Percentiles rank a stretch among this genome's conserved stretches.
These are phyloP conservation scores for Areca catechu DNA, from an alignment of 176 grass and related monocot genomes.

Conservation along the genomic window DNA sequence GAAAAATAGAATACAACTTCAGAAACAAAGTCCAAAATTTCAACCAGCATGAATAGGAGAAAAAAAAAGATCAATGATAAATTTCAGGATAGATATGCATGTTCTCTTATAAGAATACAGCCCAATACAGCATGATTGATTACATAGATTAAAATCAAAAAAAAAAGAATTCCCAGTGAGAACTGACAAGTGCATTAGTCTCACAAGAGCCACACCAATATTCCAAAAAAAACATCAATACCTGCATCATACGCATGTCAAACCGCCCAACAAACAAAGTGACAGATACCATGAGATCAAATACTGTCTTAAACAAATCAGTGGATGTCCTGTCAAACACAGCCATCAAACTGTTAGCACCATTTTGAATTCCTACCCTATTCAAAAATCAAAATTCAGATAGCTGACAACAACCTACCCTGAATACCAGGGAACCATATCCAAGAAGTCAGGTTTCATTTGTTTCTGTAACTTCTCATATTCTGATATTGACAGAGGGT, in stretches of 20 bases:
- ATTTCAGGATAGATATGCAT: too few relatives aligned
- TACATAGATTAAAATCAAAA: too few relatives aligned
- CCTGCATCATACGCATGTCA: conserved; percentile 99
- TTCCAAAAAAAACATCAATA: conserved; percentile 6
- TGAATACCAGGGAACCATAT: conserved; percentile 99
- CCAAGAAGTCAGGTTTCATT: conserved; percentile 92
- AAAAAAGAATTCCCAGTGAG: too few relatives aligned
- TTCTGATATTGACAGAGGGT: conserved; percentile 73
- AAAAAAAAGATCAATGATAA: neutral
- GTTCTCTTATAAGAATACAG: too few relatives aligned
- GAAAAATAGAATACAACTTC: too few relatives aligned
- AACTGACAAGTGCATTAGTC: too few relatives aligned
- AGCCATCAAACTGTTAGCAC: conserved; percentile 6
- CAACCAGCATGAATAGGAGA: too few relatives aligned
- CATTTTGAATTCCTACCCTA: conserved; percentile 9
- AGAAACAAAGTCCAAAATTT: too few relatives aligned
- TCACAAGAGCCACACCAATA: too few relatives aligned
- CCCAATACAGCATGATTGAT: too few relatives aligned
- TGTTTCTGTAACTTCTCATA: conserved; percentile 94
- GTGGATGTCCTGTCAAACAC: conserved; percentile 67
- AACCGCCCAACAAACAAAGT: conserved; percentile 95
- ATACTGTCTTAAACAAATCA: conserved; percentile 97
- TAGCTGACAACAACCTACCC: conserved; percentile 47
- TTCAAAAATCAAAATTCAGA: conserved; percentile 22
- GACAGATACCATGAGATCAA: conserved; percentile 96